phyloP scores from a whole-genome alignment of 163 green algal genomes.

The Chlamydomonas reinhardtii region DNA sequence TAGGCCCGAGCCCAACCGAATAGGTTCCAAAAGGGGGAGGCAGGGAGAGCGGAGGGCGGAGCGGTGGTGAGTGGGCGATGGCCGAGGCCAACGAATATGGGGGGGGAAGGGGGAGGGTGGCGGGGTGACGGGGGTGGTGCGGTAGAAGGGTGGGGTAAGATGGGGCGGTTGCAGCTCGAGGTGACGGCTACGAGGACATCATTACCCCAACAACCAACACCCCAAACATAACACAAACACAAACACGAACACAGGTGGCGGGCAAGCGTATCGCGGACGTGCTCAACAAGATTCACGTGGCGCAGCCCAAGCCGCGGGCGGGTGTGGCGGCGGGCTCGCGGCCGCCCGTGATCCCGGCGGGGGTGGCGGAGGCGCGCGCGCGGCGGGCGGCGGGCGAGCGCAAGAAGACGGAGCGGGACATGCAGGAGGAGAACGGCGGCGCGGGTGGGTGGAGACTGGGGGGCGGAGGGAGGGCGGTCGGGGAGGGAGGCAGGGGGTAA shows the following conservation, averaged over 20 bases:
- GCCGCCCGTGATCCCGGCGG: slow-evolving; percentile 88
- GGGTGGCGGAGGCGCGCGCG: slow-evolving; percentile 68
- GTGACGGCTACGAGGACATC: no score
- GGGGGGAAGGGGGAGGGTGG: no score
- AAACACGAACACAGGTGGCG: slow-evolving; percentile 53
- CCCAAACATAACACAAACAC: no score
- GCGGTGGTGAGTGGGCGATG: no score
- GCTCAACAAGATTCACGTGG: slow-evolving; percentile 95
- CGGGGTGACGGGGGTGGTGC: no score
- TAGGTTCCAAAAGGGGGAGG: no score
- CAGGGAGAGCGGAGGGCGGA: no score
- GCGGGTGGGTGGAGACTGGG: slow-evolving; percentile 54
- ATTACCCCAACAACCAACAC: no score
- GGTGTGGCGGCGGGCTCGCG: slow-evolving; percentile 53
- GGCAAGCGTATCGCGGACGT: slow-evolving; percentile 91
- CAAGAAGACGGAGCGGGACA: slow-evolving; percentile 86
- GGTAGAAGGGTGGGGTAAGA: no score
- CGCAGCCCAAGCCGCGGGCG: slow-evolving; percentile 71
- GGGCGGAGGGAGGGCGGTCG: not conserved
- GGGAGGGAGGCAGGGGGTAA: slow-evolving; percentile 52
- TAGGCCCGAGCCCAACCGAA: no score
- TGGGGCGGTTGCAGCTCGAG: no score
- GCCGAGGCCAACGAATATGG: no score
- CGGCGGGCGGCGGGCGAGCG: slow-evolving; percentile 57
- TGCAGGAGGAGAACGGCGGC: slow-evolving; percentile 89